Base-by-base conservation (phyloP, 441 rosid species). In the Pelargonium myrrhifolium region DNA sequence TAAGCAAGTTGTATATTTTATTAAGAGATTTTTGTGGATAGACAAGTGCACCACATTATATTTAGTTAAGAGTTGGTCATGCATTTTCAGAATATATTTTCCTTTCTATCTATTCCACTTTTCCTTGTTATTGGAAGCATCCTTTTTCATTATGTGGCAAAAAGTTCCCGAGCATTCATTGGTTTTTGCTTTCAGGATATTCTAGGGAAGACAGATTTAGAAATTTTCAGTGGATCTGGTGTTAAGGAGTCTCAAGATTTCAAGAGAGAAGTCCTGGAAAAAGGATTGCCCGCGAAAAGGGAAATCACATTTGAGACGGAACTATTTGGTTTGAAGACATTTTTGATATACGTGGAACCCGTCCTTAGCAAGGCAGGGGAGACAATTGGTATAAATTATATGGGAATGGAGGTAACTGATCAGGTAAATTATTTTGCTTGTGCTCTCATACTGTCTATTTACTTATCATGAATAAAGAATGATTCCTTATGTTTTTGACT, bases 391-490 rank as follows among this genome's bases (percentile, higher is more conserved):
- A 81, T 93, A 68, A 93, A 93, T 67, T 93, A 91, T 62, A 87
- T 93, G 91, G 99, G 99, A 71, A 93, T 93, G 99, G 99, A 93
- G 70, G 85, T 91, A 28, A 85, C 97, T 37, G 99, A 93, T 74
- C 99, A 91, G 92, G 98, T 92, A 69, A 56, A 64, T 28, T 22
- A 4, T 6, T 68, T 59, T 69, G 66, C 39, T 24, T 64, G 45
- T 47, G 56, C 58, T 11, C 66, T 53, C 14, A 43, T 14, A 3
- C 55, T 68, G 1, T 67, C 60, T 74, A 11, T 51, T 39, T 64
- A 59, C 40, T n/a, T 11, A 18, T 64, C 56, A 64, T 21, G 62
- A 31, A 49, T 2, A 65, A 70, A 49, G 45, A 45, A 49, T 45
- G 26, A 60, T 14, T 47, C 47, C 42, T 72, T 4, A 73, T 68